Evolutionary conservation across 306 rosid species (phyloP).

Genomic region (Pyrus communis): DNA sequence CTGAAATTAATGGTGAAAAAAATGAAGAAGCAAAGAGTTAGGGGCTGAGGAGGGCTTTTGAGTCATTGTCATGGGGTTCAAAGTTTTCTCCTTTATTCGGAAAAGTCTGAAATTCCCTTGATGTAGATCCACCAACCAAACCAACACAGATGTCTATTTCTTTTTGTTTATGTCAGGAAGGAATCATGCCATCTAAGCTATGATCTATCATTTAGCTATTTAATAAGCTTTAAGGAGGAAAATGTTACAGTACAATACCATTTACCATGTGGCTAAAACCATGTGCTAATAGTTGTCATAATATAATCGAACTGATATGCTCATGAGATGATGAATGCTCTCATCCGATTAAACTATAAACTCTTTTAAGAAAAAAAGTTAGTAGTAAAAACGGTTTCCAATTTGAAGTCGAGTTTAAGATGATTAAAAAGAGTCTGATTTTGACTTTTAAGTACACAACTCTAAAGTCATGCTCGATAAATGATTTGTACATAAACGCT

Average conservation of each 20-base stretch:
- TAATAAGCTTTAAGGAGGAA: not conserved
- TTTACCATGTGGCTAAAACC: too few relatives aligned
- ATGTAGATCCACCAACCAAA: constrained; percentile 60
- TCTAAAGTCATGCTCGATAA: not conserved
- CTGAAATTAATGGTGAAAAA: not conserved
- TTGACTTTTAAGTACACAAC: not conserved
- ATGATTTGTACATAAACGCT: not conserved
- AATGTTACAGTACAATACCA: not conserved
- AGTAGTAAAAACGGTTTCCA: not conserved
- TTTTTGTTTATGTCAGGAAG: constrained; percentile 4
- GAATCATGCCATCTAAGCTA: constrained; percentile 9
- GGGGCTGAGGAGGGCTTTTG: not conserved
- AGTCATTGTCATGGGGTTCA: not conserved
- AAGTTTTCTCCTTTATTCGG: constrained; percentile 23
- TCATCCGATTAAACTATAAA: not conserved
- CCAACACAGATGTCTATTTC: not conserved
- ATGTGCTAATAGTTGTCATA: not conserved
- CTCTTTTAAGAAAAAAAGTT: not conserved
- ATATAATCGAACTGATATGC: too few relatives aligned
- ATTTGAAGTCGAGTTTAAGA: not conserved
- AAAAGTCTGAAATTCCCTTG: constrained; percentile 25
- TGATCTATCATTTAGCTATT: not conserved
- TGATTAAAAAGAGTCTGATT: not conserved
- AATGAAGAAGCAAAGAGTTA: not conserved
- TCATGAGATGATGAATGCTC: too few relatives aligned